phyloP scores from a whole-genome alignment of 495 filamentous ascomycete genomes.

The Aspergillus wentii region DNA sequence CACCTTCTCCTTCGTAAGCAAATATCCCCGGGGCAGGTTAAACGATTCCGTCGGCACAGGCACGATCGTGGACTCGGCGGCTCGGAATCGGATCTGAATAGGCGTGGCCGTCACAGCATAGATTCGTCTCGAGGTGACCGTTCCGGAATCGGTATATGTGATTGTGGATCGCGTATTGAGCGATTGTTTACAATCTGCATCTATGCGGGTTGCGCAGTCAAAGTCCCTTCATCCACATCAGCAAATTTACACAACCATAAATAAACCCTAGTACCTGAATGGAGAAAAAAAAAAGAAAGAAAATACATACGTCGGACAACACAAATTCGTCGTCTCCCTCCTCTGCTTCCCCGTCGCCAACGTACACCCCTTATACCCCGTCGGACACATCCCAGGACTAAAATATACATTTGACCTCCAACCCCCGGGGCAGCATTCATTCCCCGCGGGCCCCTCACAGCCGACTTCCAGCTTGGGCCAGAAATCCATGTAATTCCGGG shows the following conservation, averaged over 20 bases:
- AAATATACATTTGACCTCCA: slow-evolving; percentile 9
- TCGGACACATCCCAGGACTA: slow-evolving; percentile 11
- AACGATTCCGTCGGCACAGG: slow-evolving; percentile 10
- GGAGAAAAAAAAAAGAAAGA: background rate
- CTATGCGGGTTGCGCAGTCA: too few species aligned
- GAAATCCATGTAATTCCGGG: background rate
- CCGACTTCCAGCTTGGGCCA: slow-evolving; percentile 4
- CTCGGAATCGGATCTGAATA: slow-evolving; percentile 11
- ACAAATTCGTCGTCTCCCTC: slow-evolving; percentile 5
- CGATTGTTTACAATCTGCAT: slow-evolving; percentile 6
- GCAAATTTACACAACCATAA: background rate
- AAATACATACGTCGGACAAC: slow-evolving; percentile 10
- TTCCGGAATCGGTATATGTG: slow-evolving; percentile 3
- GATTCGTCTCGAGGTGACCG: slow-evolving; percentile 1
- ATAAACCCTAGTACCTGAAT: background rate
- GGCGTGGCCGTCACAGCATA: slow-evolving; percentile 8
- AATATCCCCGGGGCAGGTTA: too few species aligned
- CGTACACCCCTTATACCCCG: slow-evolving; percentile 8
- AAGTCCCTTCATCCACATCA: slow-evolving; percentile 6
- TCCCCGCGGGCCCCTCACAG: slow-evolving; percentile 7
- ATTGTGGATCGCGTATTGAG: slow-evolving; percentile 6
- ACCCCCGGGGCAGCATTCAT: slow-evolving; percentile 8
- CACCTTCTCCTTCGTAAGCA: too few species aligned
- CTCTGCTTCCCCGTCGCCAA: slow-evolving; percentile 6
- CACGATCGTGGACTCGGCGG: slow-evolving; percentile 7